These are phyloP conservation scores for Fusarium dlaminii DNA, from an alignment of 2,329 filamentous ascomycete species.

Conservation along the genomic window DNA sequence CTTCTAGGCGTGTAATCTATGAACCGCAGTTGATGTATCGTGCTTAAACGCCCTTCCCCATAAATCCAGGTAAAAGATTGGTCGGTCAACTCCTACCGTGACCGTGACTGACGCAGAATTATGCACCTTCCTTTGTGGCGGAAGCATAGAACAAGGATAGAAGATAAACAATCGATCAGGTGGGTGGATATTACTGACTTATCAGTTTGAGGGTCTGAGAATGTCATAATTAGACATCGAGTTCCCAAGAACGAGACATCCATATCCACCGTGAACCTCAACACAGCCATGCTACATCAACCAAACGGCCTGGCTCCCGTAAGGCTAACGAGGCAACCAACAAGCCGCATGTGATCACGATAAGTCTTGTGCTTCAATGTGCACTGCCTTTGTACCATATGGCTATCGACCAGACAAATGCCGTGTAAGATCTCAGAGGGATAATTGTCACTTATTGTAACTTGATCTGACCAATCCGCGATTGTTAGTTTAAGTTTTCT, in stretches of 20 bases:
- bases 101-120: background rate
- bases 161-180: background rate
- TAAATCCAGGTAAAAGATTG: background rate
- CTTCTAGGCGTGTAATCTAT: background rate
- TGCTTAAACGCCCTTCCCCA: background rate
- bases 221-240: conserved; percentile 8
- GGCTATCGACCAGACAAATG: conserved; percentile 1
- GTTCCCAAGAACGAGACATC: conserved; percentile 4
- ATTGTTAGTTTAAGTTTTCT: background rate
- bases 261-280: conserved; percentile 16
- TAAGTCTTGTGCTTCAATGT: conserved; percentile 4
- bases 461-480: background rate
- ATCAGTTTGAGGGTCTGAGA: conserved; percentile 6
- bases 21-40: conserved; percentile 1
- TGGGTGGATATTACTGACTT: background rate
- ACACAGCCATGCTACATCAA: conserved; percentile 9
- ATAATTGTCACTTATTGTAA: background rate
- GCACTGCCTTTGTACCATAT: conserved; percentile 27
- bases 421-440: background rate
- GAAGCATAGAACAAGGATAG: conserved; percentile 1
- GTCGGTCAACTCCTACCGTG: background rate
- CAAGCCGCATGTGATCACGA: background rate
- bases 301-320: conserved; percentile 1
- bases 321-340: conserved; percentile 8
- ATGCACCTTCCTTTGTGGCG: conserved; percentile 15